These are phyloP conservation scores for Candida bentonensis DNA, from an alignment of 805 yeast genomes.

Conservation along the genomic window DNA sequence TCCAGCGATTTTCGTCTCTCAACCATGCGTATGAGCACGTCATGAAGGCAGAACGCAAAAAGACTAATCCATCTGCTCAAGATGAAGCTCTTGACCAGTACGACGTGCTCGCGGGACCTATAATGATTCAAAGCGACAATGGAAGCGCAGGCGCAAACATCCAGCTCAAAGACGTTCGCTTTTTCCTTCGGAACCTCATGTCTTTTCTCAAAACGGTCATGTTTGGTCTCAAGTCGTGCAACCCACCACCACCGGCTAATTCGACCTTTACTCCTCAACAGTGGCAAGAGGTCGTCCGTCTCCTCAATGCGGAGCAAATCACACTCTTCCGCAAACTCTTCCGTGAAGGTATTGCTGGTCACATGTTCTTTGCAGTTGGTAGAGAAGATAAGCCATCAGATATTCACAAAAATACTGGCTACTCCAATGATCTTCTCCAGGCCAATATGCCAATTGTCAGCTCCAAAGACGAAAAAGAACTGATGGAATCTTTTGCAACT, in stretches of 20 bases:
- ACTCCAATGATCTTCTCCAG: conserved; percentile 41
- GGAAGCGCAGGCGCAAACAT: conserved; percentile 33
- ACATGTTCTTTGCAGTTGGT: conserved; percentile 52
- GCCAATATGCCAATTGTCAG: conserved; percentile 56
- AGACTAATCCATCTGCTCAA: conserved; percentile 17
- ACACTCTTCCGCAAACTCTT: conserved; percentile 61
- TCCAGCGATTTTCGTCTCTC: conserved; percentile 62
- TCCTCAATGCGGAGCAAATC: conserved; percentile 74
- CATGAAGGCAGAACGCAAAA: conserved; percentile 39
- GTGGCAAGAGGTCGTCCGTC: conserved; percentile 81
- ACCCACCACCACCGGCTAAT: conserved; percentile 57
- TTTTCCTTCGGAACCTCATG: conserved; percentile 75
- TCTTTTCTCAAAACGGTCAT: conserved; percentile 82
- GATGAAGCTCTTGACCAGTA: not conserved
- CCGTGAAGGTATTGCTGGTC: conserved; percentile 71
- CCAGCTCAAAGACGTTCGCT: conserved; percentile 76
- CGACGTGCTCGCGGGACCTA: conserved; percentile 11
- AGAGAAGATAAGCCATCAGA: conserved; percentile 17
- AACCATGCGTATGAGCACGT: conserved; percentile 59
- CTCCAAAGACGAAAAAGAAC: conserved; percentile 84
- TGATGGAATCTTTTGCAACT: conserved; percentile 90
- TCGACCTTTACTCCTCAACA: conserved; percentile 30
- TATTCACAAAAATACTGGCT: conserved; percentile 20
- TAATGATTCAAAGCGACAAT: conserved; percentile 18
- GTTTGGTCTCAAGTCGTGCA: conserved; percentile 77